Base-by-base conservation (phyloP, 2,329 filamentous ascomycete genomes). In the Juglanconis sp. region DNA sequence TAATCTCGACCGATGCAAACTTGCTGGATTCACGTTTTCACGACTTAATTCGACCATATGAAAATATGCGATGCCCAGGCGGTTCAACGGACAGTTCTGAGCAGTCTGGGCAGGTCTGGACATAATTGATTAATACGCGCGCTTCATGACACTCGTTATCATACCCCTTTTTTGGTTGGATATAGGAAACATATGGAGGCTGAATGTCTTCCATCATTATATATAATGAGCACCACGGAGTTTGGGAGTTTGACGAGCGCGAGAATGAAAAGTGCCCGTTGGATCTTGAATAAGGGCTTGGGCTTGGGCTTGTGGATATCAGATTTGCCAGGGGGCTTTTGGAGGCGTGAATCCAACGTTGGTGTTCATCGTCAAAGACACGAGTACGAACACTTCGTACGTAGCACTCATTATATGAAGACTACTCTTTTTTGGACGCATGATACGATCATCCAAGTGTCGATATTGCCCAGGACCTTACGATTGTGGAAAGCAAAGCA, bases 1-100 rank as follows among this genome's bases (percentile, higher is more conserved):
- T 70, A 61, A 67, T 38, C 34, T 54, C 55, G 17, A 44, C 30
- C 17, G 35, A 4, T 31, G 52, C 36, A 13, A n/a, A 13, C 5
- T 56, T 24, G 13, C 13, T 10, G 6, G 35, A 24, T 31, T 36
- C 24, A 57, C 38, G 55, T 47, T 52, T 57, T 31, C 6, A 48
- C 17, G 46, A 48, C 46, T 31, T 48, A 48, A 48, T 48, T 17
- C 42, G 15, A 46, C 15, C 17, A 46, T 48, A 11, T 17, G 17
- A 30, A 30, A 30, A 31, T 13, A 48, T 31, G 46, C 46, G 8
- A 31, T 13, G 17, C 9, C 46, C 40, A 42, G 9, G 17, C 13
- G 17, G 46, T 31, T 11, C 6, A 6, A 31, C 15, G 31, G 13
- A 31, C 24, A 30, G 24, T 24, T 24, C 24, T 2, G 24, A 24